Base-by-base conservation (phyloP, 2,329 filamentous ascomycete species). In the Venturia nashicola region DNA sequence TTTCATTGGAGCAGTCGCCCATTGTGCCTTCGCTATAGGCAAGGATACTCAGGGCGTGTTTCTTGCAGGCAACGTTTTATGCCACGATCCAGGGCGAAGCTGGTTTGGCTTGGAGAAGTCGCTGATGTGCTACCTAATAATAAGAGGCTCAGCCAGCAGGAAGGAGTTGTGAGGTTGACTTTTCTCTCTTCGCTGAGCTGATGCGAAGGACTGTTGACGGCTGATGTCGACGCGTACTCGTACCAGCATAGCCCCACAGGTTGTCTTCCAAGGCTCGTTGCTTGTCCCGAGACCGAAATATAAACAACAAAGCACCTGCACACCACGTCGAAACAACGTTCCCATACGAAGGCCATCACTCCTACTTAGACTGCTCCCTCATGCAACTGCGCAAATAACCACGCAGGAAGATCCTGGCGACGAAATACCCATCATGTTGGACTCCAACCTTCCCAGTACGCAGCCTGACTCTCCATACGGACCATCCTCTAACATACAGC, bases 391-490 rank as follows among this genome's bases (percentile, higher is more conserved):
- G 5, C 18, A 46, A n/a, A 46, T 20, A 7, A 8, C 46, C 46
- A 27, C 46, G 2, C 14, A 9, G 23, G 51, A 34, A 57, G 14
- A 57, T 14, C 51, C 32, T 0, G 14, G 20, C 27, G 27, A 57
- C 27, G 14, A 57, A n/a, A 16, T 11, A 34, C 27, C 20, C n/a
- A 54, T 42, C n/a, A 63, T 63, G 61, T 32, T 63, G 27, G 61
- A 63, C 48, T 63, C 61, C 12, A 63, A 63, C 16, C 51, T 63
- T 40, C 61, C 61, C 16, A 63, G 61, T 63, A 63, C 5, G 61
- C 44, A 20, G 20, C 27, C 54, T 60, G 36, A 16, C n/a, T 23
- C n/a, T 44, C 8, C 14, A 42, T 39, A 39, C 36, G 1, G 36
- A 11, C 36, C 18, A 16, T 43, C 59, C 20, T 16, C 34, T 60